phyloP scores from a whole-genome alignment of 345 rosid genomes.

The Tarenaya hassleriana region DNA sequence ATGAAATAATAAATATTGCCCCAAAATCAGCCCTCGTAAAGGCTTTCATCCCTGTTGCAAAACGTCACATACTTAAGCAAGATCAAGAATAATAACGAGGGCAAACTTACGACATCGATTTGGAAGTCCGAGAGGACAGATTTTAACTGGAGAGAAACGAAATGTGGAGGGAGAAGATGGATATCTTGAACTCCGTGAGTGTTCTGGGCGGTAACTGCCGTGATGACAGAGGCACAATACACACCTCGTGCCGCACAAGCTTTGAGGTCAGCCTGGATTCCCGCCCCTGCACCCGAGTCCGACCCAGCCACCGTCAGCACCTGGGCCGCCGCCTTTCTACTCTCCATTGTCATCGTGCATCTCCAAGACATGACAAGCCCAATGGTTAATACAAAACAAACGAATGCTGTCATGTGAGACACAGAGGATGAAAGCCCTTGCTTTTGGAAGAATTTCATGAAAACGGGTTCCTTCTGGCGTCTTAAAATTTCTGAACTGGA shows the following conservation, averaged over 20 bases:
- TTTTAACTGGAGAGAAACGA: constrained; percentile 64
- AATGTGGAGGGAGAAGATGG: constrained; percentile 37
- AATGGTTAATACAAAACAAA: too few relatives aligned
- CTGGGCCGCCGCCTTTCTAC: constrained; percentile 28
- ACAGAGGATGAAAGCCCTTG: too few relatives aligned
- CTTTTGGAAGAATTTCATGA: too few relatives aligned
- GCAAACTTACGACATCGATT: constrained; percentile 69
- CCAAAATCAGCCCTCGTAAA: too few relatives aligned
- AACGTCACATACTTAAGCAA: too few relatives aligned
- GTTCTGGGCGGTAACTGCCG: constrained; percentile 90
- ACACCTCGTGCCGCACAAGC: constrained; percentile 87
- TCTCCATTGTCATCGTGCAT: constrained; percentile 18
- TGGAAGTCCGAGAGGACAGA: constrained; percentile 94
- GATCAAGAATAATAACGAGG: not conserved
- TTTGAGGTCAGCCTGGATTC: constrained; percentile 95
- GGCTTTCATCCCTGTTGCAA: too few relatives aligned
- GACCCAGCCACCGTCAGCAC: constrained; percentile 85
- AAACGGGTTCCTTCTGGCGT: too few relatives aligned
- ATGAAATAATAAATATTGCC: too few relatives aligned
- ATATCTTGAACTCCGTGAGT: constrained; percentile 81
- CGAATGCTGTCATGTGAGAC: too few relatives aligned
- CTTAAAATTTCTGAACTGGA: too few relatives aligned
- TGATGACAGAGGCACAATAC: constrained; percentile 83
- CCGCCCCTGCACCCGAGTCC: constrained; percentile 93
- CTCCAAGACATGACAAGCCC: too few relatives aligned